Conservation (phyloP, 176 grass and related monocot species). For the Bolboschoenus planiculmis region DNA sequence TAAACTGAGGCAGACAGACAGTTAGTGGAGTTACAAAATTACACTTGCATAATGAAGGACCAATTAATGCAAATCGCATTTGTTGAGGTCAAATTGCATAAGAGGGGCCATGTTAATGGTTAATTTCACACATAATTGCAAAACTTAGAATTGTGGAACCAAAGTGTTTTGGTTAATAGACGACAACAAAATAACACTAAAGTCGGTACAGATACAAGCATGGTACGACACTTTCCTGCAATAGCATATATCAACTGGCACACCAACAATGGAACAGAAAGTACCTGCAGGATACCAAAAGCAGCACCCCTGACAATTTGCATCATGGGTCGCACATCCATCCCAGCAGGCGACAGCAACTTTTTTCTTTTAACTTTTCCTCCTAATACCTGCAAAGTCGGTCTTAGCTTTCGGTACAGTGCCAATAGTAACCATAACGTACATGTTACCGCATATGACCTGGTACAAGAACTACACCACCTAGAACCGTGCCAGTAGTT, state of each 20-base stretch:
- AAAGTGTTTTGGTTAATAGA: background rate
- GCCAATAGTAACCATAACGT: background rate
- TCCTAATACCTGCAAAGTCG: slow-evolving; percentile 48
- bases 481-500: background rate
- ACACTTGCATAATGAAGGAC: background rate
- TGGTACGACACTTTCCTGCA: background rate
- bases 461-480: background rate
- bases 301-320: slow-evolving; percentile 85
- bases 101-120: background rate
- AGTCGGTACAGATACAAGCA: background rate
- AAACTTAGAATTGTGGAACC: background rate
- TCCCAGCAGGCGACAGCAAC: slow-evolving; percentile 83
- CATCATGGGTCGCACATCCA: slow-evolving; percentile 97
- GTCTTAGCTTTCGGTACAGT: background rate
- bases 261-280: background rate
- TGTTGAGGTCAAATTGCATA: background rate
- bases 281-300: slow-evolving; percentile 89
- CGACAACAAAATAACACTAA: background rate
- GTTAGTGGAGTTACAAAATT: background rate
- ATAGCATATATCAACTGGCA: background rate
- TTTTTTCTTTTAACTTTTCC: slow-evolving; percentile 84
- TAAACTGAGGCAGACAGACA: background rate
- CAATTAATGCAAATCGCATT: background rate
- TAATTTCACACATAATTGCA: background rate
- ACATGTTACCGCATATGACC: background rate